Conservation (phyloP, 2,329 filamentous ascomycete genomes). For the Clonostachys rhizophaga region DNA sequence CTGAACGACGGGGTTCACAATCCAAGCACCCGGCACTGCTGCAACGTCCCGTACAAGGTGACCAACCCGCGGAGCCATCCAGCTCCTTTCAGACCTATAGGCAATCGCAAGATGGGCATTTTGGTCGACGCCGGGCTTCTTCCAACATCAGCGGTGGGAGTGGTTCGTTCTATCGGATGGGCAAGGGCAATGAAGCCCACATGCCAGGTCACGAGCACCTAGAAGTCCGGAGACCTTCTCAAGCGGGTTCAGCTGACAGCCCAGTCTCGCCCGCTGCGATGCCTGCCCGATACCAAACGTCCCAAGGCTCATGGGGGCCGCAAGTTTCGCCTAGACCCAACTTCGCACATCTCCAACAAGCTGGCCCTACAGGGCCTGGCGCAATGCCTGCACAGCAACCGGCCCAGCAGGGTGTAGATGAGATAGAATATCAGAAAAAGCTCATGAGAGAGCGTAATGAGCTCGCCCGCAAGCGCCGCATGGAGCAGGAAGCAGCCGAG, state of each 20-base stretch:
- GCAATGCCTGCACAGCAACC: conserved; percentile 16
- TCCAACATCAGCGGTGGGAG: conserved; percentile 90
- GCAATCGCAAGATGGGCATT: conserved; percentile 60
- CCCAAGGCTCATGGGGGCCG: conserved; percentile 15
- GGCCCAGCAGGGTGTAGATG: conserved; percentile 30
- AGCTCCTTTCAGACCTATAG: conserved; percentile 80
- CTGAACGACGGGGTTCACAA: conserved; percentile 68
- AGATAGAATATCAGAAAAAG: conserved; percentile 60
- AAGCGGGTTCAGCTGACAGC: conserved; percentile 44
- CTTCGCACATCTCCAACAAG: conserved; percentile 32
- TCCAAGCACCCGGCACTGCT: conserved; percentile 72
- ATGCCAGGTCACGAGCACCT: conserved; percentile 36
- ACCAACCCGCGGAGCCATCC: conserved; percentile 75
- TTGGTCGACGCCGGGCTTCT: conserved; percentile 75
- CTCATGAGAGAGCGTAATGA: conserved; percentile 71
- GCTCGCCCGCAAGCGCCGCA: conserved; percentile 60
- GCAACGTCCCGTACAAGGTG: conserved; percentile 64
- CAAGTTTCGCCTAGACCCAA: conserved; percentile 36
- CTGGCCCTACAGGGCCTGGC: conserved; percentile 2
- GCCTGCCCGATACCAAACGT: conserved; percentile 12
- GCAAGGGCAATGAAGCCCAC: conserved; percentile 34
- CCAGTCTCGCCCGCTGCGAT: conserved; percentile 36
- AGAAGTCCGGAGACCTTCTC: conserved; percentile 40
- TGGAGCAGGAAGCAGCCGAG: conserved; percentile 66
- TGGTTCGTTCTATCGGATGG: conserved; percentile 56